These are phyloP conservation scores for Aleurites moluccanus DNA, from an alignment of 441 rosid species.

Conservation along the genomic window DNA sequence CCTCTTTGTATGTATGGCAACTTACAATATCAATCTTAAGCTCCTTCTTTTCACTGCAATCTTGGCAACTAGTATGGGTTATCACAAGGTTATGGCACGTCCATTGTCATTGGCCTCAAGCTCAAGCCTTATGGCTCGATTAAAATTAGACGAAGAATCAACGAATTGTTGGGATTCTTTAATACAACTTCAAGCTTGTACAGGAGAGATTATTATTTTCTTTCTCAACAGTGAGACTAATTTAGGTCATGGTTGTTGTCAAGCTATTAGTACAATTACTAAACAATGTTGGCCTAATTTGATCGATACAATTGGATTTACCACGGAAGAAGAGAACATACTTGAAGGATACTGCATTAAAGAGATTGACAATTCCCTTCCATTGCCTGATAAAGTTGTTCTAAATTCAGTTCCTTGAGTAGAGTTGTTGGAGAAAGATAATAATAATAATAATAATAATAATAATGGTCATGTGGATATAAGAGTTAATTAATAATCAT, in stretches of 20 bases:
- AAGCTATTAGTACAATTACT: conserved; percentile 45
- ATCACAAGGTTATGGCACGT: conserved; percentile 17
- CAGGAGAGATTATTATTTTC: conserved; percentile 52
- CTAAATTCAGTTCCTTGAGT: conserved; percentile 14
- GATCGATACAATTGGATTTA: conserved; percentile 52
- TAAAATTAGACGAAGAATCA: conserved; percentile 50
- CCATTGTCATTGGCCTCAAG: conserved; percentile 22
- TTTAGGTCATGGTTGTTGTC: conserved; percentile 51
- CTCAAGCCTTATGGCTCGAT: conserved; percentile 37
- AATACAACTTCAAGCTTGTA: conserved; percentile 55
- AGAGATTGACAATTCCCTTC: not conserved
- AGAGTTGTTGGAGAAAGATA: not conserved
- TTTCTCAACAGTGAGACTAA: conserved; percentile 63
- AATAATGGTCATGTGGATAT: not conserved
- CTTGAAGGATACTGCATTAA: conserved; percentile 59
- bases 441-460: not conserved
- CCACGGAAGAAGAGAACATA: conserved; percentile 50
- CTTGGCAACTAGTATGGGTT: conserved; percentile 12
- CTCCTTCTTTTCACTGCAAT: conserved; percentile 13
- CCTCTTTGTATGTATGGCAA: not conserved
- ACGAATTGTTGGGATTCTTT: conserved; percentile 59
- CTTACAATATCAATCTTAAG: not conserved
- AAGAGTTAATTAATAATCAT: not conserved
- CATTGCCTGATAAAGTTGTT: not conserved
- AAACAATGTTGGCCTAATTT: conserved; percentile 60